phyloP scores from a whole-genome alignment of 805 yeast genomes.

The Saccharomycopsis capsularis region DNA sequence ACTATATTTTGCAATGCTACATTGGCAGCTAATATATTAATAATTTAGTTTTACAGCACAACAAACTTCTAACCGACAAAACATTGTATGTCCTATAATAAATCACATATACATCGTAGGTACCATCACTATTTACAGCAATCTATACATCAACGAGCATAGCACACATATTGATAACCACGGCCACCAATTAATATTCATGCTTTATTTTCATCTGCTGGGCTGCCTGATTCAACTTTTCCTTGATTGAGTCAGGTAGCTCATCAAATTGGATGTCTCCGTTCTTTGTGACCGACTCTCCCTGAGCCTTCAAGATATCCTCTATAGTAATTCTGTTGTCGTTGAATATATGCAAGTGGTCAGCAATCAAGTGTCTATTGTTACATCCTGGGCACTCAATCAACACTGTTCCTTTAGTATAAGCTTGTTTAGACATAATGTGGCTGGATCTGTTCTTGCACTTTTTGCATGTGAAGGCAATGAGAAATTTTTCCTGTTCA shows the following conservation, averaged over 20 bases:
- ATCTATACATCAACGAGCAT: no score
- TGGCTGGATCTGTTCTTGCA: slow-evolving; percentile 83
- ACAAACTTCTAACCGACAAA: no score
- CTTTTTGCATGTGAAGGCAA: slow-evolving; percentile 88
- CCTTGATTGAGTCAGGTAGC: slow-evolving; percentile 49
- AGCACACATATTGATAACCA: no score
- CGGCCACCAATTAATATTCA: no score
- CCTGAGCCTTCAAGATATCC: slow-evolving; percentile 68
- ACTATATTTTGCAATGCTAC: neutral
- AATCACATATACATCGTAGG: no score
- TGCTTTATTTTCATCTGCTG: no score
- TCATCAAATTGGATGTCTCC: slow-evolving; percentile 67
- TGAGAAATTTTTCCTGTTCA: slow-evolving; percentile 74
- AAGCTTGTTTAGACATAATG: slow-evolving; percentile 88
- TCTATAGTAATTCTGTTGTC: slow-evolving; percentile 72
- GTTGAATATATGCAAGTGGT: slow-evolving; percentile 75
- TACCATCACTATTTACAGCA: no score
- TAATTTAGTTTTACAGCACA: no score
- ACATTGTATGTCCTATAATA: no score
- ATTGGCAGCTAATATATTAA: no score
- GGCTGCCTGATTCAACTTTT: no score
- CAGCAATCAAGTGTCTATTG: slow-evolving; percentile 85
- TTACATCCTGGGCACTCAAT: slow-evolving; percentile 91
- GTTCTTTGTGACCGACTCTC: slow-evolving; percentile 60
- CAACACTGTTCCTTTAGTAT: slow-evolving; percentile 75